Base-by-base conservation (phyloP, 2,329 filamentous ascomycete genomes). In the Drechslerella dactyloides region DNA sequence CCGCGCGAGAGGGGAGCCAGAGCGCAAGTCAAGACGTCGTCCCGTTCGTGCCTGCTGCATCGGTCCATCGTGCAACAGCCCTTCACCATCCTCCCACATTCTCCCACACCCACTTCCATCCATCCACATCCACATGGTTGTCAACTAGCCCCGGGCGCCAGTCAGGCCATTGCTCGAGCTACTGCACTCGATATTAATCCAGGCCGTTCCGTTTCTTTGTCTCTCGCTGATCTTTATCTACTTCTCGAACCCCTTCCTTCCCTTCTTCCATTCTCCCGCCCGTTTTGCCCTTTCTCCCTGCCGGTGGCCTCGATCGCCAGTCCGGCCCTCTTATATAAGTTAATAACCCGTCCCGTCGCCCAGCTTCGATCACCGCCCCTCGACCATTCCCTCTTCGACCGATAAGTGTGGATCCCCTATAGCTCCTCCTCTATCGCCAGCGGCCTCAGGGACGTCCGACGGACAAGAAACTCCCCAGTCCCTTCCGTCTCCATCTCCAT, bases 171-270 rank as follows among this genome's bases (percentile, higher is more conserved):
- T 66, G 63, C 54, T 60, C 68, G 35, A 54, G 59, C 37, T 46
- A 27, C 4, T 17, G n/a, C 15, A 13, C 37, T 17, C 15, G n/a
- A 42, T 42, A 42, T 42, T 54, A 51, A 50, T 56, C 40, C 59
- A 21, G 48, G 6, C 15, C 50, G 50, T 27, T 53, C 65, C 46
- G 37, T 64, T 70, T 62, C 68, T 72, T 65, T 65, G 68, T 72
- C 50, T 63, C 60, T 35, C 44, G 66, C 68, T 72, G 68, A 72
- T 72, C 68, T 72, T 72, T 72, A 72, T 72, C 68, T 65, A 54
- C 50, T 72, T 65, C 60, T 61, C 35, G 54, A 52, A 37, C 35
- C 21, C 55, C 27, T 33, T 33, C 27, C 27, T 33, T 33, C 8
- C 60, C 52, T 54, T 52, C 51, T 52, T 61, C 35, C 33, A 42